Conservation (phyloP, 768 basidiomycete species). For the Lactarius indigo region DNA sequence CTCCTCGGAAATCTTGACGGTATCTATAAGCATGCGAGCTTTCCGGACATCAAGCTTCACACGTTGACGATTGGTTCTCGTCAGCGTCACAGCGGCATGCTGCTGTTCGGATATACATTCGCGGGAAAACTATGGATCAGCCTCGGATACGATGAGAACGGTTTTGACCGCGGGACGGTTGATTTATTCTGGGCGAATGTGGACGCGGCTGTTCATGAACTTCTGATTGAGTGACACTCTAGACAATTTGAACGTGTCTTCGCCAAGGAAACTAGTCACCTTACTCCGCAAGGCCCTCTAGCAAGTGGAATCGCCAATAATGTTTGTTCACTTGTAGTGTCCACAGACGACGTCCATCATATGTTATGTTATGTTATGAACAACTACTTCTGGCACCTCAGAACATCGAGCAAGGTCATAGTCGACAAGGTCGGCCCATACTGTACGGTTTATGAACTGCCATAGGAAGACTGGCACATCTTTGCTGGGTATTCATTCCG, state of each 20-base stretch:
- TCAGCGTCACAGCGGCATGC: constrained; percentile 71
- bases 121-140: constrained; percentile 74
- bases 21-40: constrained; percentile 67
- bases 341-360: too few species aligned
- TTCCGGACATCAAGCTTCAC: constrained; percentile 54
- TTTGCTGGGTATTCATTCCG: background rate
- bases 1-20: constrained; percentile 83
- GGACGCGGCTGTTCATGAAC: constrained; percentile 51
- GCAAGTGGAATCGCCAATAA: too few species aligned
- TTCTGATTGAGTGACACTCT: constrained; percentile 39
- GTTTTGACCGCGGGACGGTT: constrained; percentile 59
- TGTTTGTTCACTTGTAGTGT: too few species aligned
- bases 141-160: constrained; percentile 76
- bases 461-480: background rate
- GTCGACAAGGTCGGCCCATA: too few species aligned
- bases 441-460: too few species aligned
- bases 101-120: constrained; percentile 80
- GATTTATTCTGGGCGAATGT: constrained; percentile 66
- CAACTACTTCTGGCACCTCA: too few species aligned
- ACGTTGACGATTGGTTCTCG: constrained; percentile 80
- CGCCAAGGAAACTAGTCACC: too few species aligned
- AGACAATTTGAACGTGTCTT: background rate
- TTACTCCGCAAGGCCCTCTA: too few species aligned
- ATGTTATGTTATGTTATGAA: too few species aligned
- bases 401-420: too few species aligned